Percentiles rank a stretch among this genome's conserved stretches.
Evolutionary conservation across 2,329 filamentous ascomycete genomes (phyloP).

Genomic region (Stachybotrys echinatus): DNA sequence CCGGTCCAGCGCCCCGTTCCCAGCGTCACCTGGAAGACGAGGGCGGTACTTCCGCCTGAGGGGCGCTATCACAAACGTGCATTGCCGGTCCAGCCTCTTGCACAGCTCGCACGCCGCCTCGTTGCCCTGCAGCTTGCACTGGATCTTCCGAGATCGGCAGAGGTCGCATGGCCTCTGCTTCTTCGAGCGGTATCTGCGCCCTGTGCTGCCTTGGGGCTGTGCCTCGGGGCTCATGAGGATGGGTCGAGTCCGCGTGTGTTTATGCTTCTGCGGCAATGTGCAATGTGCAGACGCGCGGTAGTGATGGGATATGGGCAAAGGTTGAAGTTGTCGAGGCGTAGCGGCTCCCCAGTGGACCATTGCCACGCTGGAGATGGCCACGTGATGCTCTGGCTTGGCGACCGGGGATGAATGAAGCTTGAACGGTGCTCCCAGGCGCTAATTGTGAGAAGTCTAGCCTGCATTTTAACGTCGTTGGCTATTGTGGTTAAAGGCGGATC

Average conservation of each 20-base stretch:
- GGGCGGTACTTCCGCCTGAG: constrained; percentile 7
- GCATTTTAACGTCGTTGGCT: too few relatives aligned
- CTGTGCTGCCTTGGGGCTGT: not conserved
- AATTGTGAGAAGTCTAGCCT: not conserved
- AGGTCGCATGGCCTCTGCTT: constrained; percentile 36
- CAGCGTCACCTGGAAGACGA: not conserved
- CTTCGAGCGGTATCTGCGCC: constrained; percentile 16
- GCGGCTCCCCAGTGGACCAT: not conserved
- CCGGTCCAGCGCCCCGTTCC: not conserved
- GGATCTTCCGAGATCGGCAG: constrained; percentile 37
- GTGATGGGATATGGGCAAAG: too few relatives aligned
- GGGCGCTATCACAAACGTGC: constrained; percentile 12
- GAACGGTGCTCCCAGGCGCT: not conserved
- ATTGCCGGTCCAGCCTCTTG: constrained; percentile 8
- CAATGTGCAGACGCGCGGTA: too few relatives aligned
- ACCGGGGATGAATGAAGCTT: not conserved
- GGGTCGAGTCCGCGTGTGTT: too few relatives aligned
- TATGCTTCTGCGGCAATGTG: too few relatives aligned
- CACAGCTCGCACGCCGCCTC: constrained; percentile 13
- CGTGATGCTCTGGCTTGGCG: not conserved
- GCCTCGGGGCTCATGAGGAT: not conserved
- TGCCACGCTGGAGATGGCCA: not conserved
- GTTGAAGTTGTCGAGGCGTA: not conserved
- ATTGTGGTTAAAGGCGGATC: too few relatives aligned
- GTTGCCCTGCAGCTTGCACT: constrained; percentile 21